phyloP scores from a whole-genome alignment of 2,329 filamentous ascomycete species.

The Trichoderma sp. region DNA sequence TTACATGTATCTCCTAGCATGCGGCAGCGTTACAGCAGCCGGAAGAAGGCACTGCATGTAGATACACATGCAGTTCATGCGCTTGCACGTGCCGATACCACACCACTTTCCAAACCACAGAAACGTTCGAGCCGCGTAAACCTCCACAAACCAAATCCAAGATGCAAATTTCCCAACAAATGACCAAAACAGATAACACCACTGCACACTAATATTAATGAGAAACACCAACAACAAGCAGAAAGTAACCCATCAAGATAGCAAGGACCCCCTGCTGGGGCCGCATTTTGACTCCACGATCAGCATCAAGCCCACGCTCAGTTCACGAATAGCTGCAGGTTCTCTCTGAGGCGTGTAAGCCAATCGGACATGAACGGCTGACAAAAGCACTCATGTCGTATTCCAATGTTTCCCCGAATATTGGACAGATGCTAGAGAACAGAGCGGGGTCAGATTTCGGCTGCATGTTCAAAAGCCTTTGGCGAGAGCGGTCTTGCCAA shows the following conservation, averaged over 20 bases:
- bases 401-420: background rate
- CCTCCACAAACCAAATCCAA: background rate
- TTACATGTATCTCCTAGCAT: background rate
- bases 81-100: slow-evolving; percentile 12
- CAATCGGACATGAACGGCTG: background rate
- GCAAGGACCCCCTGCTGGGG: slow-evolving; percentile 2
- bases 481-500: slow-evolving; percentile 2
- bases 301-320: slow-evolving; percentile 3
- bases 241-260: slow-evolving; percentile 8
- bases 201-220: background rate
- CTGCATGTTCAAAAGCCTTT: background rate
- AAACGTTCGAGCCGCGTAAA: background rate
- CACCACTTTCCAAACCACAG: background rate
- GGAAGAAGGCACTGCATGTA: too few species aligned
- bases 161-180: background rate
- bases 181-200: background rate
- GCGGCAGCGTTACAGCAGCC: background rate
- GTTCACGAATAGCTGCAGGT: background rate
- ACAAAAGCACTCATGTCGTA: background rate
- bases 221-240: background rate
- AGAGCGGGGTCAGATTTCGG: background rate
- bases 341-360: background rate
- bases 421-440: background rate
- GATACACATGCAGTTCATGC: background rate
- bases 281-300: background rate